These are phyloP conservation scores for Rubia occidens DNA, from an alignment of 305 asterid species.

Conservation along the genomic window DNA sequence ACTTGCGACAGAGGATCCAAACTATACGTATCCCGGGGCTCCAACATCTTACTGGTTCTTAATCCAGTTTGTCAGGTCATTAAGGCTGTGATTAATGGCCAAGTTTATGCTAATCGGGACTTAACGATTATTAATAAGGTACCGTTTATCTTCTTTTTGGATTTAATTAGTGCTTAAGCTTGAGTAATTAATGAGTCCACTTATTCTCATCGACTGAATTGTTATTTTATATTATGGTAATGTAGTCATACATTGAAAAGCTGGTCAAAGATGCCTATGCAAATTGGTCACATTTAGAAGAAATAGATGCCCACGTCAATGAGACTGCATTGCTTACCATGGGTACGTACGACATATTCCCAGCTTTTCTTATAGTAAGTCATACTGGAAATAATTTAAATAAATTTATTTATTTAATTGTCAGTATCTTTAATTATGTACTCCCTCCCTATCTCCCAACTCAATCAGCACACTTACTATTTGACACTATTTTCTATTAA, in stretches of 20 bases:
- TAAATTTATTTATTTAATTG: no score
- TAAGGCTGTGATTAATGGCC: slow-evolving; percentile 33
- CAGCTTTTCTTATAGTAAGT: no score
- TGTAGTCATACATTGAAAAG: slow-evolving; percentile 30
- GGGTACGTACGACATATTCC: slow-evolving; percentile 16
- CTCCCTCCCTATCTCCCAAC: no score
- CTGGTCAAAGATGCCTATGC: slow-evolving; percentile 42
- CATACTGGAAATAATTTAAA: no score
- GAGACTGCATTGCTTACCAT: slow-evolving; percentile 29
- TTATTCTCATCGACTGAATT: not conserved
- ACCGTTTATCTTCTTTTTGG: not conserved
- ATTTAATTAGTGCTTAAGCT: not conserved
- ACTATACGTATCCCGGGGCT: slow-evolving; percentile 27
- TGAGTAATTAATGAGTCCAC: not conserved
- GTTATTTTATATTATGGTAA: not conserved
- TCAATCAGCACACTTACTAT: no score
- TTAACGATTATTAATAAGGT: slow-evolving; percentile 26
- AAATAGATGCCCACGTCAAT: slow-evolving; percentile 30
- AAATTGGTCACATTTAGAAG: slow-evolving; percentile 46
- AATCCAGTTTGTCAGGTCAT: slow-evolving; percentile 48
- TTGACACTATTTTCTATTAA: no score
- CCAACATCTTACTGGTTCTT: slow-evolving; percentile 23
- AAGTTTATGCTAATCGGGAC: slow-evolving; percentile 19
- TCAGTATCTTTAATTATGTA: no score
- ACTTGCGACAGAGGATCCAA: slow-evolving; percentile 46